Percentiles rank a stretch among this genome's conserved stretches.
Conservation (phyloP, 2,329 filamentous ascomycete genomes). For the Beauveria sp. region DNA sequence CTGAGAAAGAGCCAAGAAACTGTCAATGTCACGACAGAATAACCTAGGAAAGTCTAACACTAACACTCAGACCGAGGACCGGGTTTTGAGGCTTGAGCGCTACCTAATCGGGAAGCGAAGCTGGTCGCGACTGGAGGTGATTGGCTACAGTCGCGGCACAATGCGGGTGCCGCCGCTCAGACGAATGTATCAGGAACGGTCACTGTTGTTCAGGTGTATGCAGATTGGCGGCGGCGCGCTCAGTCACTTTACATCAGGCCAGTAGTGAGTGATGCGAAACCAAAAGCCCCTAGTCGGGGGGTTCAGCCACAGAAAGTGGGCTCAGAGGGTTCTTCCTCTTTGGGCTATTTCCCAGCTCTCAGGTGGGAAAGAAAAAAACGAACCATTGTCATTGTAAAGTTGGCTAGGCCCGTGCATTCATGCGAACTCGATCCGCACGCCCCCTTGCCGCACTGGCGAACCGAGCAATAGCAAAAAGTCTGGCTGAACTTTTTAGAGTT, state of each 20-base stretch:
- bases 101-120: background rate
- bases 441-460: background rate
- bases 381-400: background rate
- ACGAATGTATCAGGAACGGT: conserved; percentile 6
- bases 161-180: background rate
- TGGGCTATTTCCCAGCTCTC: background rate
- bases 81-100: background rate
- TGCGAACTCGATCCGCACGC: background rate
- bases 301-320: background rate
- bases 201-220: background rate
- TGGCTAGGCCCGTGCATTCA: background rate
- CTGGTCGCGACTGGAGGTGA: background rate
- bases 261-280: background rate
- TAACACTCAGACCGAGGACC: background rate
- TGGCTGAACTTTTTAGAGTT: background rate
- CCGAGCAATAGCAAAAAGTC: background rate
- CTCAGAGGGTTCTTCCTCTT: too few relatives aligned
- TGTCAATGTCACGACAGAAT: background rate
- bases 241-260: background rate
- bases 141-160: background rate
- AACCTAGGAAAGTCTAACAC: background rate
- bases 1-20: background rate
- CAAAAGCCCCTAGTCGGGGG: background rate
- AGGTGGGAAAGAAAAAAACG: background rate
- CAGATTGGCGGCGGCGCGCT: background rate